Conservation (phyloP, 108 stramenopile genomes). For the Discostella stelligeroides region DNA sequence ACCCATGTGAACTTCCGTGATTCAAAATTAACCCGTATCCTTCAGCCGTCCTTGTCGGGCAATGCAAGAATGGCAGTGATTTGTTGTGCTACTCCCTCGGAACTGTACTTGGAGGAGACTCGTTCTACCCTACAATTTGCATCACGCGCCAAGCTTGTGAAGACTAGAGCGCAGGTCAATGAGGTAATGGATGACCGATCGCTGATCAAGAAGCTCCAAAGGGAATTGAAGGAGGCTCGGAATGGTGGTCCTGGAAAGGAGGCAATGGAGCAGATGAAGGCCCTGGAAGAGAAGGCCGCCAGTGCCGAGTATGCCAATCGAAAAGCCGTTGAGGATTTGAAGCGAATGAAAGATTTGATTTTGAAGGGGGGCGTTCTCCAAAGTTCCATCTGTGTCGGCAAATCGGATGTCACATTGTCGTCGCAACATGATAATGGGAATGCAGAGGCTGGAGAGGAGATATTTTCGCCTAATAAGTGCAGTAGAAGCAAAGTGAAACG, state of each 20-base stretch:
- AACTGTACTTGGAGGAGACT: conserved; percentile 93
- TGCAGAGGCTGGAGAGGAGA: conserved; percentile 12
- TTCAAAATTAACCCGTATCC: conserved; percentile 95
- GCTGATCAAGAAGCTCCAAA: conserved; percentile 79
- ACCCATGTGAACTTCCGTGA: conserved; percentile 89
- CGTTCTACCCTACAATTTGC: conserved; percentile 95
- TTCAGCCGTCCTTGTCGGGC: conserved; percentile 96
- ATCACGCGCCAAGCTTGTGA: conserved; percentile 86
- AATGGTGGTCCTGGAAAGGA: conserved; percentile 35
- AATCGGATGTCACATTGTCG: conserved; percentile 8
- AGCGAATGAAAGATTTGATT: conserved; percentile 74
- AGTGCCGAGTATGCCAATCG: conserved; percentile 65
- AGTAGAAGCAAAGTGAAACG: conserved; percentile 30
- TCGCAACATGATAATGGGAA: conserved; percentile 41
- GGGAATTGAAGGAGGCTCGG: conserved; percentile 56
- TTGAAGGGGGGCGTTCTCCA: conserved; percentile 69
- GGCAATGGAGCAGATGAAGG: conserved; percentile 41
- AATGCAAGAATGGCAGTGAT: conserved; percentile 96
- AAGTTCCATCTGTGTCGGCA: conserved; percentile 14
- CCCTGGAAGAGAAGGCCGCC: conserved; percentile 60
- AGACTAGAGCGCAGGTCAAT: conserved; percentile 79
- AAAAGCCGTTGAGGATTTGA: conserved; percentile 74
- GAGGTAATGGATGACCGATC: conserved; percentile 77
- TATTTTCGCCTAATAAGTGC: conserved; percentile 8
- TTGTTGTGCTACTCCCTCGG: conserved; percentile 92